Conservation (phyloP, 192 early-diverging fungal genomes). For the Gamsiella multidivaricata region DNA sequence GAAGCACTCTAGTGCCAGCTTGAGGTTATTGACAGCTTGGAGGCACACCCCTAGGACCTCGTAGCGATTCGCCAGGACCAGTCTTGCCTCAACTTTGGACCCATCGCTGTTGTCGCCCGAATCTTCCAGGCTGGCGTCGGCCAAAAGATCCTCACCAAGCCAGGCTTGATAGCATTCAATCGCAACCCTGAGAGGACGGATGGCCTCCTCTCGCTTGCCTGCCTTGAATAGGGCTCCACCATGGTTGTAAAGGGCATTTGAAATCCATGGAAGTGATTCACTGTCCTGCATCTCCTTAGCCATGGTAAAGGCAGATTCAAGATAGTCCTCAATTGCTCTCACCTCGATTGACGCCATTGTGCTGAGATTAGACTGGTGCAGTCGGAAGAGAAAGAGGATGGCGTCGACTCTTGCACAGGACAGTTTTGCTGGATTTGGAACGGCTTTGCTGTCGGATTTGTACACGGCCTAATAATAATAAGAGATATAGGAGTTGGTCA, state of each 20-base stretch:
- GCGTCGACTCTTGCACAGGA: conserved; percentile 44
- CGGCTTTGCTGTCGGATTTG: not conserved
- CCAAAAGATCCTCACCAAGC: conserved; percentile 7
- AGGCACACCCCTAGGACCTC: conserved; percentile 40
- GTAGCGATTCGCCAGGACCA: conserved; percentile 32
- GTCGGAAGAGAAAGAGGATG: conserved; percentile 32
- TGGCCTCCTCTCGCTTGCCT: conserved; percentile 34
- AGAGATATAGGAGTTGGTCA: not conserved
- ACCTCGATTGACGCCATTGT: not conserved
- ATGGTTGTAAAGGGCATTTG: conserved; percentile 61
- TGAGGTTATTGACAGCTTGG: conserved; percentile 11
- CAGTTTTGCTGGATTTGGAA: conserved; percentile 28
- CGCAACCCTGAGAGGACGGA: conserved; percentile 47
- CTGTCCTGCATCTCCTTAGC: conserved; percentile 30
- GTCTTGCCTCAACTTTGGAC: not conserved
- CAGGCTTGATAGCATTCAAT: conserved; percentile 13
- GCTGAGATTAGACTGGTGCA: conserved; percentile 3
- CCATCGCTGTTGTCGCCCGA: not conserved
- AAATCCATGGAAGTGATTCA: conserved; percentile 63
- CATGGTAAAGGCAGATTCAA: conserved; percentile 39
- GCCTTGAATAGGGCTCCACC: conserved; percentile 56
- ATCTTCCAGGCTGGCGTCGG: not conserved
- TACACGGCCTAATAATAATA: conserved; percentile 7
- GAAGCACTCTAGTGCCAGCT: conserved; percentile 13
- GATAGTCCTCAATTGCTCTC: conserved; percentile 4